Evolutionary conservation across 768 basidiomycete species (phyloP).

Genomic region (Termitomyces sp.): DNA sequence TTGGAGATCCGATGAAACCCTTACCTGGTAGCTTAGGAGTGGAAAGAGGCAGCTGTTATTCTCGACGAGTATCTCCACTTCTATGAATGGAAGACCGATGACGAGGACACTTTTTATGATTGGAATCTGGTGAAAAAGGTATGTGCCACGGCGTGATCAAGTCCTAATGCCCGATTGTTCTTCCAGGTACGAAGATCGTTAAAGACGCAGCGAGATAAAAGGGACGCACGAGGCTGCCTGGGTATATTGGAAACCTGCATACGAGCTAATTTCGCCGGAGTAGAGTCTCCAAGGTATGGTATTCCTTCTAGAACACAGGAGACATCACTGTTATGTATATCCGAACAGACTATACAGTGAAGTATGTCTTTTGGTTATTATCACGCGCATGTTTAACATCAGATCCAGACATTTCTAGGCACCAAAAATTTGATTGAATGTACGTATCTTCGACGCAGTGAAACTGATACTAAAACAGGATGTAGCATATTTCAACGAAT

Average conservation of each 20-base stretch:
- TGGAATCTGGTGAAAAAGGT: conserved; percentile 83
- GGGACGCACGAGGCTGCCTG: conserved; percentile 80
- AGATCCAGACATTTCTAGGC: conserved; percentile 75
- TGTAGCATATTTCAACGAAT: conserved; percentile 77
- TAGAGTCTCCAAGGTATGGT: conserved; percentile 69
- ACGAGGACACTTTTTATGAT: conserved; percentile 90
- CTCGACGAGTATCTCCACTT: conserved; percentile 84
- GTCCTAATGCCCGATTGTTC: background rate
- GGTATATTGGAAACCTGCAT: conserved; percentile 91
- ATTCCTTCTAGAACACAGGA: background rate
- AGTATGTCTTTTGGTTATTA: conserved; percentile 43
- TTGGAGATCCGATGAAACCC: background rate
- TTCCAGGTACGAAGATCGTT: conserved; percentile 68
- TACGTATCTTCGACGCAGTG: conserved; percentile 18
- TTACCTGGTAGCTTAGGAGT: conserved; percentile 49
- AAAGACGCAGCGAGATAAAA: conserved; percentile 60
- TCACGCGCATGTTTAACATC: conserved; percentile 9
- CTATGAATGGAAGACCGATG: conserved; percentile 83
- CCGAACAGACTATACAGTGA: conserved; percentile 77
- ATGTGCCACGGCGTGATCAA: background rate
- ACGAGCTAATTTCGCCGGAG: conserved; percentile 88
- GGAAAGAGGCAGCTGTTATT: conserved; percentile 75
- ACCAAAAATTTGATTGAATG: conserved; percentile 90
- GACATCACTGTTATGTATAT: background rate
- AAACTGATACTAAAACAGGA: conserved; percentile 3